phyloP scores from a whole-genome alignment of 2,329 filamentous ascomycete species.

The Celoporthe dispersa region DNA sequence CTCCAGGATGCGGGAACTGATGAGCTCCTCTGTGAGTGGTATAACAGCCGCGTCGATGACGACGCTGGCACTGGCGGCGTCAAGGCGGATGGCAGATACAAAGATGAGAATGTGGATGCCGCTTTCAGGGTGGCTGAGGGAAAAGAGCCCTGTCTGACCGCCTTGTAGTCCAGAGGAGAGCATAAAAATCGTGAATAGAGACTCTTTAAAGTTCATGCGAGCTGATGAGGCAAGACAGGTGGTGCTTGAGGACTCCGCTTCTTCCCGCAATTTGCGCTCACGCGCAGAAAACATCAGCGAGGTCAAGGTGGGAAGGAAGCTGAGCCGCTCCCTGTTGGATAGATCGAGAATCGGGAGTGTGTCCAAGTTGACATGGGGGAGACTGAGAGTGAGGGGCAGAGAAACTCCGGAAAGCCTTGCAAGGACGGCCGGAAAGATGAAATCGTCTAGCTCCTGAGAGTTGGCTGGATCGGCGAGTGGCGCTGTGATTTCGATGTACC shows the following conservation, averaged over 20 bases:
- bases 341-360: slow-evolving; percentile 48
- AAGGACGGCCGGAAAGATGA: slow-evolving; percentile 44
- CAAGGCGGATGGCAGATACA: slow-evolving; percentile 49
- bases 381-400: slow-evolving; percentile 44
- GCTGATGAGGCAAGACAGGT: slow-evolving; percentile 36
- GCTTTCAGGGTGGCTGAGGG: slow-evolving; percentile 41
- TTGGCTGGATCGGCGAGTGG: slow-evolving; percentile 37
- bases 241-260: slow-evolving; percentile 28
- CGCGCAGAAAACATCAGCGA: slow-evolving; percentile 47
- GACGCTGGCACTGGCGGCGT: slow-evolving; percentile 46
- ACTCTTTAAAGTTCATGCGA: slow-evolving; percentile 54
- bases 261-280: slow-evolving; percentile 45
- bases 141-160: slow-evolving; percentile 49
- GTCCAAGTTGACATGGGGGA: slow-evolving; percentile 50
- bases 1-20: slow-evolving; percentile 40
- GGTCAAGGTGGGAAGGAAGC: slow-evolving; percentile 46
- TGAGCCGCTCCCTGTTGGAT: slow-evolving; percentile 38
- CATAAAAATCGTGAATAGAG: slow-evolving; percentile 53
- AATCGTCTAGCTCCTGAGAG: slow-evolving; percentile 36
- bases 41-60: slow-evolving; percentile 54
- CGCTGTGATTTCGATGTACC: slow-evolving; percentile 51
- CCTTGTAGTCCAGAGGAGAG: slow-evolving; percentile 50
- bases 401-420: slow-evolving; percentile 22
- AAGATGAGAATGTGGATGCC: slow-evolving; percentile 48
- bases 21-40: slow-evolving; percentile 44